A percentile compares a stretch with the other conserved stretches of the same genome.
phyloP scores from a whole-genome alignment of 805 yeast genomes.

The Candida railenensis region DNA sequence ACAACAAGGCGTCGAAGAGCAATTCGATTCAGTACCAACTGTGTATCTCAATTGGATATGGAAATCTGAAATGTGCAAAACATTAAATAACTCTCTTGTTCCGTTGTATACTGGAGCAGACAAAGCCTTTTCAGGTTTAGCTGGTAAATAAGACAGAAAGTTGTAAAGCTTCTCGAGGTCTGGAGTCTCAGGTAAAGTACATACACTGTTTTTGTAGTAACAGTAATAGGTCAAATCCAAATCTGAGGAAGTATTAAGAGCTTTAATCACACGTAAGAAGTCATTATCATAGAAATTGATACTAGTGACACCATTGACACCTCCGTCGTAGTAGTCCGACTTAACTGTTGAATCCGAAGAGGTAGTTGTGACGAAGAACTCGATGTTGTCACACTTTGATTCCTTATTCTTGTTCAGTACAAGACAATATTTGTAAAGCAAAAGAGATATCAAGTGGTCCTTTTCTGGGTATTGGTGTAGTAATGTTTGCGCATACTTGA shows the following conservation, averaged over 20 bases:
- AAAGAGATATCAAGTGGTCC: slow-evolving; percentile 33
- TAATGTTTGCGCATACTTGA: slow-evolving; percentile 27
- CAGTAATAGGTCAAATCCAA: slow-evolving; percentile 52
- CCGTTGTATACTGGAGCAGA: slow-evolving; percentile 28
- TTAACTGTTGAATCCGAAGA: slow-evolving; percentile 18
- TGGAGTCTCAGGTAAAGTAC: slow-evolving; percentile 55
- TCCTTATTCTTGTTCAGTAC: slow-evolving; percentile 25
- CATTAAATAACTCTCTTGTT: slow-evolving; percentile 47
- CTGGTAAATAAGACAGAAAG: slow-evolving; percentile 36
- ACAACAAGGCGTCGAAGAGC: slow-evolving; percentile 60
- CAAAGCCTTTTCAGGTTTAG: slow-evolving; percentile 12
- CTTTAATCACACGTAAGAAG: slow-evolving; percentile 33
- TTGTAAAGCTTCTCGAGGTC: slow-evolving; percentile 35
- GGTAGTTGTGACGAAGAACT: slow-evolving; percentile 38
- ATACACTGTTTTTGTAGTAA: slow-evolving; percentile 42
- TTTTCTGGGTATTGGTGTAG: slow-evolving; percentile 28
- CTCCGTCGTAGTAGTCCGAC: slow-evolving; percentile 16
- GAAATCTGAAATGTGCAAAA: slow-evolving; percentile 65
- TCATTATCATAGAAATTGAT: slow-evolving; percentile 39
- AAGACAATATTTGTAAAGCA: slow-evolving; percentile 36
- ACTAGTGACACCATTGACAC: slow-evolving; percentile 23
- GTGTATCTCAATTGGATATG: slow-evolving; percentile 58
- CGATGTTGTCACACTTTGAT: slow-evolving; percentile 31
- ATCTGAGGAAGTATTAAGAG: slow-evolving; percentile 36
- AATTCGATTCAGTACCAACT: slow-evolving; percentile 58